Base-by-base conservation (phyloP, 2,329 filamentous ascomycete species). In the Epichloe gansuensis region DNA sequence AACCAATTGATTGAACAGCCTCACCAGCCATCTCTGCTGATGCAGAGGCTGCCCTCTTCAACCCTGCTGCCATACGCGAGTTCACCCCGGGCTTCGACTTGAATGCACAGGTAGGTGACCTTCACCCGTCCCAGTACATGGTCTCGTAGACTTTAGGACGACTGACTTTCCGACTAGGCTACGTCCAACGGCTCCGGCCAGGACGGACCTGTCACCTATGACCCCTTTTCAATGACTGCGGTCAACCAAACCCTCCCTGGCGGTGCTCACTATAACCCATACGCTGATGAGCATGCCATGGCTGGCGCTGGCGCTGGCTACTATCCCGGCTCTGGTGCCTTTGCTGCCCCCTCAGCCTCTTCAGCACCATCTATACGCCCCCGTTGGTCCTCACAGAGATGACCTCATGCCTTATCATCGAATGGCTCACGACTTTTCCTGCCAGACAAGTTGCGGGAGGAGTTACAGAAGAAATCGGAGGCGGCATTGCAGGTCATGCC, bases 311-410 rank as follows among this genome's bases (percentile, higher is more conserved):
- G 77, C 5, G 73, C 81, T 15, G 75, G 81, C 2, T 95, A 84
- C 66, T 95, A 86, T 63, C 77, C 78, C 48, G 66, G 75, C n/a
- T 77, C 77, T 44, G 69, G 69, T 48, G 69, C 72, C 11, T 84
- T 76, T 62, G 65, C 72, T 11, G 66, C 75, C 11, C 73, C 65
- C 75, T 21, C 83, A 86, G 58, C 86, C 86, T 23, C 78, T 90
- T 5, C 87, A 91, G 72, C 95, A 96, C 66, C 93, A 98, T 67
- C 77, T 95, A 12, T 98, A 98, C 67, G 88, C 89, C 35, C 90
- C 91, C 0, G 79, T 91, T 53, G 89, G 88, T 5, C 83, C 88
- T n/a, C 81, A 90, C 64, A 81, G 83, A 55, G 86, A 91, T 56
- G 89, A 89, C 57, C 75, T 95, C 34, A 75, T 87, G 58, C 82